Evolutionary conservation across 1,139 yeast genomes (phyloP), one percentile per base, ranked within the genome.

Genomic region (Yamadazyma blattariae): DNA sequence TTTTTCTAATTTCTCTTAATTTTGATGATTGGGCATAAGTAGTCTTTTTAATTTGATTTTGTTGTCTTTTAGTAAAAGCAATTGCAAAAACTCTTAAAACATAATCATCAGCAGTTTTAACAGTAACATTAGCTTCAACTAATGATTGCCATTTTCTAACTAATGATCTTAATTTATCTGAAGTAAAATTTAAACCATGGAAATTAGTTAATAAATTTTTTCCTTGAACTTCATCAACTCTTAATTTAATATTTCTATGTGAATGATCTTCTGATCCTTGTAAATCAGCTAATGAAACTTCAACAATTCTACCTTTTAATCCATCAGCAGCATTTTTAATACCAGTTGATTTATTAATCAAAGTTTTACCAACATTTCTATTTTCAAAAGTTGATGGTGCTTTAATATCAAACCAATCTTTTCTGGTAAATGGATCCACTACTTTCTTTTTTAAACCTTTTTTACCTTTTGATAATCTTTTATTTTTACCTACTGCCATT

Each of bases 171-270:
- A 70, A 59, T 58, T 70, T 70, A 57, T 70, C 76, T 37, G 72
- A 54, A 48, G 75, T 70, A 59, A 70, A 69, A 59, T 67, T 71
- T 52, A 70, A 56, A 43, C 75, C 76, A 57, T 70, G 74, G 70
- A 70, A 70, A 69, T 70, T 70, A 64, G 76, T 70, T 57, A 70
- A 68, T 57, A 70, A 67, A 66, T 70, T 69, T 61, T 70, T 70
- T 59, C 75, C 75, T 59, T 70, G 74, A 38, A 70, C 76, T 61
- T 70, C 76, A 48, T 70, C 76, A 44, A 69, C 75, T 69, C 76
- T 69, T 63, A 70, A 69, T 60, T 66, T 69, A 53, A 70, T 56
- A 59, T 70, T 70, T 66, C 73, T 69, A 69, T 64, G 61, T 37
- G 75, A 59, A 64, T 70, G 75, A 60, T 70, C 75, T 60, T 70